A percentile compares a stretch with the other conserved stretches of the same genome.
Conservation (phyloP, 2,329 filamentous ascomycete genomes). For the Alternaria viburni region DNA sequence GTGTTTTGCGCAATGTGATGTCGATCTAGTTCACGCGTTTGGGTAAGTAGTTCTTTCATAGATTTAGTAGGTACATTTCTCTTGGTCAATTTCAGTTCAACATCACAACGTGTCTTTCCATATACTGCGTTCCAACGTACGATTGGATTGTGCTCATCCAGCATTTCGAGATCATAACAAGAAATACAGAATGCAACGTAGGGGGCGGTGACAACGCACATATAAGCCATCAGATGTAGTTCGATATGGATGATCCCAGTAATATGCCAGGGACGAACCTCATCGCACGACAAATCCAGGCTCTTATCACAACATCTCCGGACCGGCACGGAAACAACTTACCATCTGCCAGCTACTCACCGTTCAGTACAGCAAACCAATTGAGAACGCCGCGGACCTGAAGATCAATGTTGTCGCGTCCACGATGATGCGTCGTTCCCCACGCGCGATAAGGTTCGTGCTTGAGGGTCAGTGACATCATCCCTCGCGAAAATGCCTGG, state of each 20-base stretch:
- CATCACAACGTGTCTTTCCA: not conserved
- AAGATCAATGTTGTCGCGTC: not conserved
- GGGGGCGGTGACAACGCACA: not conserved
- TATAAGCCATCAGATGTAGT: not conserved
- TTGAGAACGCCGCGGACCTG: not conserved
- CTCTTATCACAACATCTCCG: not conserved
- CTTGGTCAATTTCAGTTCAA: rapidly evolving
- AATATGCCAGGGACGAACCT: not conserved
- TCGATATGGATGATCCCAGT: not conserved
- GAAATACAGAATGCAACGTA: not conserved
- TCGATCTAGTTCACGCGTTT: not conserved
- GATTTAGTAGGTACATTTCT: not conserved
- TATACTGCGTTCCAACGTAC: not conserved
- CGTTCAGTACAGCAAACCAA: not conserved
- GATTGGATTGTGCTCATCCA: not conserved
- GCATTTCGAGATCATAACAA: not conserved
- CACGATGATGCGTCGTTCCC: not conserved
- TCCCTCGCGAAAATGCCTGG: not conserved
- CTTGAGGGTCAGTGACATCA: slow-evolving; percentile 11
- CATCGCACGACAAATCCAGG: not conserved
- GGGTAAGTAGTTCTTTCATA: not conserved
- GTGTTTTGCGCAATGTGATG: not conserved
- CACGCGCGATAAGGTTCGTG: not conserved
- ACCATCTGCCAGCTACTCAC: not conserved
- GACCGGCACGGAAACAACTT: not conserved